A percentile compares a stretch with the other conserved stretches of the same genome.
These are phyloP conservation scores for Apiospora kogelbergensis DNA, from an alignment of 2,329 filamentous ascomycete species.

Conservation along the genomic window DNA sequence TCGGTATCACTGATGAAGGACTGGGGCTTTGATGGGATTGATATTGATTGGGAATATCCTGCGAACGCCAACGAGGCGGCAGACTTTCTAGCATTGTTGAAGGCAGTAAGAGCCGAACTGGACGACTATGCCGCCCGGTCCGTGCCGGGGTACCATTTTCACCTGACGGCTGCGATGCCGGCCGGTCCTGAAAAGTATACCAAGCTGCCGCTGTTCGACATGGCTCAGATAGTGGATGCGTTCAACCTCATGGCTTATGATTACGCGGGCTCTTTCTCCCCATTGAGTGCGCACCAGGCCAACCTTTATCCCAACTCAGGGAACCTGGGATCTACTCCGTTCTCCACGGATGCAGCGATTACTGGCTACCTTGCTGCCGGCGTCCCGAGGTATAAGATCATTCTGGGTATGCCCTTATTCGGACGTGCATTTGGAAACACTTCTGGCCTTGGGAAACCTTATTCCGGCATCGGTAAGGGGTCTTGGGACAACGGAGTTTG, in stretches of 20 bases:
- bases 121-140: constrained; percentile 28
- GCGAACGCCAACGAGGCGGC: constrained; percentile 37
- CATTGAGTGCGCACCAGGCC: constrained; percentile 61
- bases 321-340: constrained; percentile 64
- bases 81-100: constrained; percentile 42
- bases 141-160: constrained; percentile 43
- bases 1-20: constrained; percentile 71
- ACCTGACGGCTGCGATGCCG: constrained; percentile 50
- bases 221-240: constrained; percentile 7
- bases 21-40: constrained; percentile 58
- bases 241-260: constrained; percentile 8
- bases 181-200: constrained; percentile 48
- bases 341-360: constrained; percentile 66
- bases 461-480: constrained; percentile 64
- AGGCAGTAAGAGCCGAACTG: constrained; percentile 39
- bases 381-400: constrained; percentile 65
- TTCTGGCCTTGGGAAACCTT: constrained; percentile 63
- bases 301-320: constrained; percentile 62
- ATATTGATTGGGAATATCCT: constrained; percentile 60
- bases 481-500: constrained; percentile 74
- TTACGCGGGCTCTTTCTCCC: neutral
- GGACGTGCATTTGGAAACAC: constrained; percentile 68
- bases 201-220: neutral
- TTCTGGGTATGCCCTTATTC: constrained; percentile 79
- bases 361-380: constrained; percentile 63